These are phyloP conservation scores for Miscanthus lutarioriparius DNA, from an alignment of 176 grass and related monocot genomes.

Conservation along the genomic window DNA sequence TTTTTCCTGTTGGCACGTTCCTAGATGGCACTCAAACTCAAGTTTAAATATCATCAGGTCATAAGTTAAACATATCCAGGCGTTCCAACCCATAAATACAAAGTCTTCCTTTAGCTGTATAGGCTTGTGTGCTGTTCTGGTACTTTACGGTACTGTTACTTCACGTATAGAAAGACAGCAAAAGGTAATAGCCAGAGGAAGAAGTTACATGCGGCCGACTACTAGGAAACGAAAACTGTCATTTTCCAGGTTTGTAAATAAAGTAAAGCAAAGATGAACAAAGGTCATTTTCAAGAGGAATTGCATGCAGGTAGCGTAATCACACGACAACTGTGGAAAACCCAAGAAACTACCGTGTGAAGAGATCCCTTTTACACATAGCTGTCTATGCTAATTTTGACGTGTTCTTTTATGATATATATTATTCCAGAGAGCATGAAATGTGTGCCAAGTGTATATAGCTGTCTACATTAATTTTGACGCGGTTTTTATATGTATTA, in stretches of 20 bases:
- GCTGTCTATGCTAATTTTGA: not conserved
- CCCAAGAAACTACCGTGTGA: not conserved
- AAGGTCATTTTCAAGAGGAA: constrained; percentile 7
- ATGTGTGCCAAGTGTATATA: not conserved
- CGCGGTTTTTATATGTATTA: not conserved
- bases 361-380: constrained; percentile 3
- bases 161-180: not conserved
- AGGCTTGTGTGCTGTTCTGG: not conserved
- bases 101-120: too few relatives aligned
- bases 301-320: not conserved
- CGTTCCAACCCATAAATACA: not conserved
- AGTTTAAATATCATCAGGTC: not conserved
- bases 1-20: not conserved
- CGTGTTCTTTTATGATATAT: not conserved
- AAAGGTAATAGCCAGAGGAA: not conserved
- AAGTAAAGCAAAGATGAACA: not conserved
- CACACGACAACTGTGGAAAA: not conserved
- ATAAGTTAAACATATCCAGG: not conserved
- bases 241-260: not conserved
- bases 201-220: not conserved
- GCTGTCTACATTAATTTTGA: not conserved
- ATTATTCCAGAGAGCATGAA: not conserved
- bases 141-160: not conserved
- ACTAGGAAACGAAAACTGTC: not conserved
- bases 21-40: not conserved